Base-by-base conservation (phyloP, 805 yeast species). In the Wickerhamiella kurtzmanii region DNA sequence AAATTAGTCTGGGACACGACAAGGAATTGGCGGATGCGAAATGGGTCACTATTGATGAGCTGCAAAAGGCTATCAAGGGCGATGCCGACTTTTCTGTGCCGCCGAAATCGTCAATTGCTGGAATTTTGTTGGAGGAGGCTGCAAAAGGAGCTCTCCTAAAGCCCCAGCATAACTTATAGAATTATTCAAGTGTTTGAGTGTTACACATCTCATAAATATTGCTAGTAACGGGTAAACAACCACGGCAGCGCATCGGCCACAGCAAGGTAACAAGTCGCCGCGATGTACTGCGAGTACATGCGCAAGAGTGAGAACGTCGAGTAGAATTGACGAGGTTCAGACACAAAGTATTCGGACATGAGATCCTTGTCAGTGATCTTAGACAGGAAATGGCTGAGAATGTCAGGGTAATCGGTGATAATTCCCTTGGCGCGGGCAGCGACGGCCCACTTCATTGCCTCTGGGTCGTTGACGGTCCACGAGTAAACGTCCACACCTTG, bases 1-100 rank as follows among this genome's bases (percentile, higher is more conserved):
- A 58, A 8, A 79, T 88, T 52, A 68, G 79, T 57, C 68, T 86
- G 45, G 83, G 79, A 13, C 85, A 86, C 60, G 98, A 89, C 61
- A 77, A 83, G 25, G 98, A 89, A 64, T 68, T 89, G 46, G 74
- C 69, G 19, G 95, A 86, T 59, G 95, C 95, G 15, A 70, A 76
- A 56, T 88, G 96, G 96, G 80, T 87, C 54, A 77, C 79, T 48
- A 65, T 72, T 2, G 65, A 62, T 1, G 77, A 74, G 38, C 68
- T 85, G 19, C 64, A 64, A 28, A 60, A 49, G 40, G 35, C 35
- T n/a, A 53, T 48, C 41, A 40, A 45, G 35, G 50, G 47, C 22
- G 49, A 47, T 22, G 49, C 44, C 44, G 53, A 44, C 28, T 52
- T 56, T 48, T 22, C 41, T 9, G 48, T 64, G 15, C 68, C 68